Conservation (phyloP, 2,329 filamentous ascomycete species). For the Penicillium italicum region DNA sequence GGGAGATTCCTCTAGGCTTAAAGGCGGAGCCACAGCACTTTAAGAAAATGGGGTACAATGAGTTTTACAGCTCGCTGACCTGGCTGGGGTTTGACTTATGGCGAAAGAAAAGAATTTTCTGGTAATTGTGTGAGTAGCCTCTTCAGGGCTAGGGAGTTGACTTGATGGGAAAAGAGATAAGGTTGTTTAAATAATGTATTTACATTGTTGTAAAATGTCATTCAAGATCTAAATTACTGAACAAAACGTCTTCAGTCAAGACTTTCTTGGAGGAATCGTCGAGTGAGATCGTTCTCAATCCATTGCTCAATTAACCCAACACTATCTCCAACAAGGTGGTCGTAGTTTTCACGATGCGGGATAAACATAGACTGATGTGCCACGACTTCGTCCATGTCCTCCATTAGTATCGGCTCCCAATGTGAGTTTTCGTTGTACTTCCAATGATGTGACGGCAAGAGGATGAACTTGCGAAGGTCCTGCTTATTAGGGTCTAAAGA, state of each 20-base stretch:
- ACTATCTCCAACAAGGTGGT: constrained; percentile 71
- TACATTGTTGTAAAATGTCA: neutral
- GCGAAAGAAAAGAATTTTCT: too few species aligned
- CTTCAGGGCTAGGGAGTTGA: neutral
- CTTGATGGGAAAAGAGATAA: neutral
- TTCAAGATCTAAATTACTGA: neutral
- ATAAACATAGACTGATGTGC: constrained; percentile 83
- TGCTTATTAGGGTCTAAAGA: constrained; percentile 23
- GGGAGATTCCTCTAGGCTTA: too few species aligned
- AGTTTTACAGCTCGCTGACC: too few species aligned
- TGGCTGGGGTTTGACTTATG: too few species aligned
- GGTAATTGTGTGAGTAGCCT: too few species aligned
- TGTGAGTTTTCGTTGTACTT: constrained; percentile 60
- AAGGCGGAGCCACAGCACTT: too few species aligned
- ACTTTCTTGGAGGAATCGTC: constrained; percentile 14
- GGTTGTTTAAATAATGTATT: neutral
- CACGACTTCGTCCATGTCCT: constrained; percentile 76
- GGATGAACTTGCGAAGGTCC: constrained; percentile 74
- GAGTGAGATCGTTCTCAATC: constrained; percentile 46
- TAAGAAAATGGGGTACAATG: too few species aligned
- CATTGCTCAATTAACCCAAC: constrained; percentile 64
- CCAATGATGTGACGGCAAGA: constrained; percentile 58
- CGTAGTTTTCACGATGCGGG: constrained; percentile 64
- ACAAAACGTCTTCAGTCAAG: constrained; percentile 8
- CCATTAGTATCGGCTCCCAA: constrained; percentile 79